A percentile compares a stretch with the other conserved stretches of the same genome.
These are phyloP conservation scores for Exophiala phaeomuriformis DNA, from an alignment of 2,329 filamentous ascomycete species.

Conservation along the genomic window DNA sequence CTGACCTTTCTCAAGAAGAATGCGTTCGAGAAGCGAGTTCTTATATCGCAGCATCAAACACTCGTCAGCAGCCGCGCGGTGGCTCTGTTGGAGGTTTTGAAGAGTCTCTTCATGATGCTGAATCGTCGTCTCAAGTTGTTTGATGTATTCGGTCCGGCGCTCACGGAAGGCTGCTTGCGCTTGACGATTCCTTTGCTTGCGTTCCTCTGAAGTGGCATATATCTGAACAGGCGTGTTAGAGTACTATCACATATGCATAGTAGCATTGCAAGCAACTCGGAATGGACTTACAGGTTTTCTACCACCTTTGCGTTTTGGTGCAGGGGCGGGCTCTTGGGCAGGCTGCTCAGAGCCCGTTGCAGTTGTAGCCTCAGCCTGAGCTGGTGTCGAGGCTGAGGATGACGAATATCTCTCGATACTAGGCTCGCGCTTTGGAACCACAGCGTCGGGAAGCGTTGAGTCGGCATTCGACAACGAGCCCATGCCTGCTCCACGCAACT, in stretches of 20 bases:
- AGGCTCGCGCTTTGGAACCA: slow-evolving; percentile 39
- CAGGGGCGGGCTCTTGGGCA: slow-evolving; percentile 39
- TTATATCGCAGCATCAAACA: slow-evolving; percentile 98
- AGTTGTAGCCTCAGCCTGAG: slow-evolving; percentile 35
- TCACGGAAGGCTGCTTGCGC: slow-evolving; percentile 96
- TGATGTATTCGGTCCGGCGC: slow-evolving; percentile 96
- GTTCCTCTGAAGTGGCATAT: slow-evolving; percentile 96
- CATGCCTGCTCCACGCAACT: slow-evolving; percentile 31
- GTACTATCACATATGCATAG: background rate
- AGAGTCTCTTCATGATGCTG: slow-evolving; percentile 93
- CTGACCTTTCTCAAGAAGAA: slow-evolving; percentile 88
- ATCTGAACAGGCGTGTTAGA: slow-evolving; percentile 53
- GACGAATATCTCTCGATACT: slow-evolving; percentile 38
- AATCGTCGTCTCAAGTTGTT: slow-evolving; percentile 95
- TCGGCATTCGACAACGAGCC: slow-evolving; percentile 39
- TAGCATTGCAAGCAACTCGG: background rate
- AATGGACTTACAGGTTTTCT: slow-evolving; percentile 75
- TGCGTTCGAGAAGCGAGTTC: slow-evolving; percentile 90
- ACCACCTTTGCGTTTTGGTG: slow-evolving; percentile 91
- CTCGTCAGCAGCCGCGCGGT: slow-evolving; percentile 89
- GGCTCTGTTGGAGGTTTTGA: slow-evolving; percentile 85
- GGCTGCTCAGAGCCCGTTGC: slow-evolving; percentile 15
- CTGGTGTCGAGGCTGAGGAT: slow-evolving; percentile 42
- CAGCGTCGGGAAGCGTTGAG: slow-evolving; percentile 36
- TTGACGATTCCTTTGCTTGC: slow-evolving; percentile 94